Evolutionary conservation across 2,329 filamentous ascomycete species (phyloP).

Genomic region (Dactylonectria macrodidyma): DNA sequence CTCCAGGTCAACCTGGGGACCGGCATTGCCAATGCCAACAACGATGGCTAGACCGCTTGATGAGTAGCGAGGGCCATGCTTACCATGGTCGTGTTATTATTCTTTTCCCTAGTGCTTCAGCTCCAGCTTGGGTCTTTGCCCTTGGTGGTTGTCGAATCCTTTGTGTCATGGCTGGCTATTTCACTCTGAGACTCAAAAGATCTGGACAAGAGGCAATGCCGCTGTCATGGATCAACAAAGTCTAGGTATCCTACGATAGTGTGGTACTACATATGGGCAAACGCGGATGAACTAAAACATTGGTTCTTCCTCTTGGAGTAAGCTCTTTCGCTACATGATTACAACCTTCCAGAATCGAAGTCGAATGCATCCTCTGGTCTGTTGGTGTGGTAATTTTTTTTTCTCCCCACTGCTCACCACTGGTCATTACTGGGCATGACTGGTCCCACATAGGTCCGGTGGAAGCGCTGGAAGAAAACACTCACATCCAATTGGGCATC

Average conservation of each 20-base stretch:
- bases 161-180: not conserved
- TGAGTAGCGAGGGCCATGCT: not conserved
- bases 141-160: not conserved
- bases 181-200: not conserved
- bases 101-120: no score
- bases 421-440: not conserved
- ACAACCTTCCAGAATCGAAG: not conserved
- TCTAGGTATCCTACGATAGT: not conserved
- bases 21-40: slow-evolving; percentile 16
- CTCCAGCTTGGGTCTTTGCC: not conserved
- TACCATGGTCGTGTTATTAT: not conserved
- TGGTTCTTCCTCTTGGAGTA: not conserved
- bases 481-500: slow-evolving; percentile 26
- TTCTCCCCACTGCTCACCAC: no score
- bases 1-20: not conserved
- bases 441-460: not conserved
- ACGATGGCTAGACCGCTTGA: slow-evolving; percentile 10
- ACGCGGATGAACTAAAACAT: not conserved
- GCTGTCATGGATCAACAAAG: not conserved
- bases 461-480: not conserved
- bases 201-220: not conserved
- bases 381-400: slow-evolving; percentile 3
- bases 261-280: not conserved
- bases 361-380: not conserved
- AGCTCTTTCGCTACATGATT: not conserved